These are phyloP conservation scores for Carex kokanica DNA, from an alignment of 176 grass and related monocot species.

Conservation along the genomic window DNA sequence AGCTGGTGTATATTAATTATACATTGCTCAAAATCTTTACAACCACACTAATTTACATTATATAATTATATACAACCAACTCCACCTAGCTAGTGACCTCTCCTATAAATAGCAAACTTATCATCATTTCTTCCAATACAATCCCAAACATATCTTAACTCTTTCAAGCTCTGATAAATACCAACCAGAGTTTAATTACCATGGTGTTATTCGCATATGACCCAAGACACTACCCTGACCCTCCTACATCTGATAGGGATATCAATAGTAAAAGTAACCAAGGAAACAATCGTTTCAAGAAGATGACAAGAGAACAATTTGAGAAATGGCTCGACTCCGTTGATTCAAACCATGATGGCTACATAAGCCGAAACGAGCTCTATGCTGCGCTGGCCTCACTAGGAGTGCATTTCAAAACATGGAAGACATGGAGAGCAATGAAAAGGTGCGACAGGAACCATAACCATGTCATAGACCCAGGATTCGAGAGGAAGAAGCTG, in stretches of 20 bases:
- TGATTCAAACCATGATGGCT: slow-evolving; percentile 24
- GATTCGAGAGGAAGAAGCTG: too few species aligned
- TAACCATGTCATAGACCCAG: background rate
- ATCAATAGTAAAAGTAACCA: background rate
- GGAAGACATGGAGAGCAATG: slow-evolving; percentile 20
- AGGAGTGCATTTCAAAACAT: slow-evolving; percentile 21
- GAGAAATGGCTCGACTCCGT: slow-evolving; percentile 4
- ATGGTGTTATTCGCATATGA: background rate
- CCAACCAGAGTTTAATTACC: background rate
- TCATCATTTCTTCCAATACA: background rate
- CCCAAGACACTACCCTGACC: background rate
- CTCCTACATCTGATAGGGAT: background rate
- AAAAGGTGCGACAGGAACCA: slow-evolving; percentile 8
- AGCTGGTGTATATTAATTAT: too few species aligned
- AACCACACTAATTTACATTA: too few species aligned
- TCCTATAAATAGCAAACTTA: slow-evolving; percentile 1
- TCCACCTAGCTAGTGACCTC: background rate
- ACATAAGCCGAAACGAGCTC: slow-evolving; percentile 19
- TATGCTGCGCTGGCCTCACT: background rate
- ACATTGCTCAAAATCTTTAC: too few species aligned
- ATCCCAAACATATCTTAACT: background rate
- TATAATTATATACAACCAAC: background rate
- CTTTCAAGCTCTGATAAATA: background rate
- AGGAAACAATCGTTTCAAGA: background rate
- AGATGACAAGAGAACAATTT: slow-evolving; percentile 28